Base-by-base conservation (phyloP, 495 filamentous ascomycete genomes). In the Echria macrotheca region DNA sequence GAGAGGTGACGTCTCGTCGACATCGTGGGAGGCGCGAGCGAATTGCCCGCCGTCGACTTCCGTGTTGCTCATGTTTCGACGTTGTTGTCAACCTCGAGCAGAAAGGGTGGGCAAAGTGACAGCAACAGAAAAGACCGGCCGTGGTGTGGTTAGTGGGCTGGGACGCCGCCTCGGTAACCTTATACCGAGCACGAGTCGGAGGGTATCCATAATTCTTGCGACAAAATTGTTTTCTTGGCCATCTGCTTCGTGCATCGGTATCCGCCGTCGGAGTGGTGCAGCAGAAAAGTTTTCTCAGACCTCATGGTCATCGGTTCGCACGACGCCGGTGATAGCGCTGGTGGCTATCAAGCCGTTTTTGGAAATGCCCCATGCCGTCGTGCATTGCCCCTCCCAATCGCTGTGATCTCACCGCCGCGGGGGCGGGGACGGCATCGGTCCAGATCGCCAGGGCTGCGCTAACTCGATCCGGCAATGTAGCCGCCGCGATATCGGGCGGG, bases 301-400 rank as follows among this genome's bases (percentile, higher is more conserved):
- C n/a, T n/a, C n/a, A n/a, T n/a, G n/a, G n/a, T n/a, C n/a, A n/a
- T n/a, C n/a, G n/a, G n/a, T n/a, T n/a, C n/a, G n/a, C n/a, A n/a
- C n/a, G n/a, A n/a, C n/a, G n/a, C n/a, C n/a, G n/a, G n/a, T n/a
- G n/a, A n/a, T n/a, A n/a, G n/a, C n/a, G n/a, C n/a, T n/a, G 40
- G 48, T 37, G 48, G 48, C 48, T 50, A 50, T 44, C 39, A 44
- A 44, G 39, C 38, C 48, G 29, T 29, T 50, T 50, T 50, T 38
- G 48, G 48, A 43, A 37, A 36, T 4, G 29, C 44, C 26, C 28
- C 44, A 23, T 24, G 10, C n/a, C n/a, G n/a, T n/a, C n/a, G n/a
- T n/a, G n/a, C n/a, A n/a, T n/a, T n/a, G n/a, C n/a, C n/a, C n/a
- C n/a, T n/a, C n/a, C n/a, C n/a, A n/a, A n/a, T n/a, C n/a, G n/a